phyloP scores from a whole-genome alignment of 148 eudicot species.

The Cornus controversa region DNA sequence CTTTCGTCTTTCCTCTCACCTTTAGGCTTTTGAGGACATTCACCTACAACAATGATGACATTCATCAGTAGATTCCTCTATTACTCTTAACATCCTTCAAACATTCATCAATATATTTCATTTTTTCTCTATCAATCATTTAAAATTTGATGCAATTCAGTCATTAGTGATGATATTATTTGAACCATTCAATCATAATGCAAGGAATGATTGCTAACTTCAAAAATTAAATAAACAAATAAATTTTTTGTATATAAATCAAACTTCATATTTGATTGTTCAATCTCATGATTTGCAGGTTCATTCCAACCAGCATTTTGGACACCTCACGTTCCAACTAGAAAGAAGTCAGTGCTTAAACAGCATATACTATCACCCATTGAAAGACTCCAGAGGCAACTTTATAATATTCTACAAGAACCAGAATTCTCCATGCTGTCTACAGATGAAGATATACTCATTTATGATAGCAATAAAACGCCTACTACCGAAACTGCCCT shows the following conservation, averaged over 20 bases:
- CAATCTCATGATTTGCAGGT: constrained; percentile 8
- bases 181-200: neutral
- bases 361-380: constrained; percentile 5
- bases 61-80: too few relatives aligned
- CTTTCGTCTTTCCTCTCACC: too few relatives aligned
- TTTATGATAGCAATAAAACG: neutral
- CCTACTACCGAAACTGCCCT: constrained; percentile 14
- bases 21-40: too few relatives aligned
- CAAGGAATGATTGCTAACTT: neutral
- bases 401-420: constrained; percentile 10
- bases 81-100: too few relatives aligned
- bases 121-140: too few relatives aligned
- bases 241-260: too few relatives aligned
- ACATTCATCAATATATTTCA: too few relatives aligned
- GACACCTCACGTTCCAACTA: constrained; percentile 5
- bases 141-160: neutral
- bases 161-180: neutral
- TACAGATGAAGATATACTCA: constrained; percentile 13
- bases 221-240: neutral
- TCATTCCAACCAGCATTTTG: constrained; percentile 4
- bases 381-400: constrained; percentile 18
- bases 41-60: too few relatives aligned
- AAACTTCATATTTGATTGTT: neutral
- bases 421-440: constrained; percentile 9
- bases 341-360: constrained; percentile 15